phyloP scores from a whole-genome alignment of 257 asterid genomes.

The Ocimum tenuiflorum region DNA sequence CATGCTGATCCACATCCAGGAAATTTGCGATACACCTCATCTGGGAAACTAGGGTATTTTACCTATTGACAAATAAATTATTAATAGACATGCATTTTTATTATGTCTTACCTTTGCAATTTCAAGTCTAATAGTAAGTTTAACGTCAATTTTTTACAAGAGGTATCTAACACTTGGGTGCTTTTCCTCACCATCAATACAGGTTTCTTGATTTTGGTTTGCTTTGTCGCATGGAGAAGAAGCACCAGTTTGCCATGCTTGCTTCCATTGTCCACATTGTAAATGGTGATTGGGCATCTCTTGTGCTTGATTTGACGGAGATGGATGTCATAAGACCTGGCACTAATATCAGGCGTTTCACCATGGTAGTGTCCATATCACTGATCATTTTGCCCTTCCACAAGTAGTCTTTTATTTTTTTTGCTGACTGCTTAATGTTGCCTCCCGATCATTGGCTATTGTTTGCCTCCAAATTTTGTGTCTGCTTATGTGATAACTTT shows the following conservation, averaged over 20 bases:
- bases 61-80: conserved; percentile 17
- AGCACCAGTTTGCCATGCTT: conserved; percentile 92
- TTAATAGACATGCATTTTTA: conserved; percentile 1
- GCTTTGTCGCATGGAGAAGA: conserved; percentile 94
- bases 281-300: conserved; percentile 89
- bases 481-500: conserved; percentile 16
- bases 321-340: conserved; percentile 88
- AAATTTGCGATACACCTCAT: conserved; percentile 62
- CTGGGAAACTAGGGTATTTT: conserved; percentile 81
- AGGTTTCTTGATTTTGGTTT: conserved; percentile 98
- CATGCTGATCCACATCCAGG: conserved; percentile 99
- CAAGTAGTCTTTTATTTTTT: neutral
- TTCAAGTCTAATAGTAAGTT: neutral
- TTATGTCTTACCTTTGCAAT: neutral
- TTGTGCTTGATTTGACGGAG: conserved; percentile 67
- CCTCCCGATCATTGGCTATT: neutral
- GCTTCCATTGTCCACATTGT: conserved; percentile 82
- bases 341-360: conserved; percentile 64
- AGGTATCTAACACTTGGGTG: conserved; percentile 12
- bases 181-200: conserved; percentile 11
- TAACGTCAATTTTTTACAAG: too few species aligned
- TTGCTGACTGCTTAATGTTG: neutral
- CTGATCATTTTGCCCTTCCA: conserved; percentile 12
- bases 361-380: conserved; percentile 55
- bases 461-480: neutral